phyloP scores from a whole-genome alignment of 495 filamentous ascomycete genomes.

The Penicillium manginii region DNA sequence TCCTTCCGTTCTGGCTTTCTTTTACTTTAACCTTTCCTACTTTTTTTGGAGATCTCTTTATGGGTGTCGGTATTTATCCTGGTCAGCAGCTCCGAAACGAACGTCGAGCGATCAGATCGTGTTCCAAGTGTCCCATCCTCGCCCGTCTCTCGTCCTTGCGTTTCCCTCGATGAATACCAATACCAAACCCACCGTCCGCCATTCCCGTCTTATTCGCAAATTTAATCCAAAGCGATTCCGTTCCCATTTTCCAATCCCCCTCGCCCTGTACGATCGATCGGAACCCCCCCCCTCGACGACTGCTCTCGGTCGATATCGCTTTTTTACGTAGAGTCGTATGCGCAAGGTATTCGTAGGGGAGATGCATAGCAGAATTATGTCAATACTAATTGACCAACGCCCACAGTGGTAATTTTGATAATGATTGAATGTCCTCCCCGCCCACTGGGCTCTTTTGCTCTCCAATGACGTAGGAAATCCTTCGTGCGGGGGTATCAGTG shows the following conservation, averaged over 20 bases:
- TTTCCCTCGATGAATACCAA: conserved; percentile 38
- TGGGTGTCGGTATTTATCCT: conserved; percentile 38
- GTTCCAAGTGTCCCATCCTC: conserved; percentile 28
- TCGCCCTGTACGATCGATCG: conserved; percentile 36
- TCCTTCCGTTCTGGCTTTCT: not conserved
- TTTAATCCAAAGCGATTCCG: conserved; percentile 40
- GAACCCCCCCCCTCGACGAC: conserved; percentile 13
- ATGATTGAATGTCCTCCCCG: not conserved
- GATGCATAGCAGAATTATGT: not conserved
- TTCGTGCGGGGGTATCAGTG: not conserved
- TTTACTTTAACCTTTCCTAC: not conserved
- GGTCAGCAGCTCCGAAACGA: conserved; percentile 52
- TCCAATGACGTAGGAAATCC: not conserved
- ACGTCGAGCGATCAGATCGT: conserved; percentile 46
- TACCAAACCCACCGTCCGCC: conserved; percentile 22
- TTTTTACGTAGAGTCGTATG: conserved; percentile 20
- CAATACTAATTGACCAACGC: no score
- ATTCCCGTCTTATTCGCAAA: conserved; percentile 38
- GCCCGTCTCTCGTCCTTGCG: conserved; percentile 42
- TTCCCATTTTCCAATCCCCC: conserved; percentile 33
- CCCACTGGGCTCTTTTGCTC: not conserved
- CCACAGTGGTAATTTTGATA: not conserved
- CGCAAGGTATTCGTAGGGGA: conserved; percentile 1
- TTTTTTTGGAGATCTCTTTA: conserved; percentile 7
- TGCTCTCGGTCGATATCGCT: conserved; percentile 9